Conservation (phyloP, 2,329 filamentous ascomycete species). For the Aspergillus awamori region DNA sequence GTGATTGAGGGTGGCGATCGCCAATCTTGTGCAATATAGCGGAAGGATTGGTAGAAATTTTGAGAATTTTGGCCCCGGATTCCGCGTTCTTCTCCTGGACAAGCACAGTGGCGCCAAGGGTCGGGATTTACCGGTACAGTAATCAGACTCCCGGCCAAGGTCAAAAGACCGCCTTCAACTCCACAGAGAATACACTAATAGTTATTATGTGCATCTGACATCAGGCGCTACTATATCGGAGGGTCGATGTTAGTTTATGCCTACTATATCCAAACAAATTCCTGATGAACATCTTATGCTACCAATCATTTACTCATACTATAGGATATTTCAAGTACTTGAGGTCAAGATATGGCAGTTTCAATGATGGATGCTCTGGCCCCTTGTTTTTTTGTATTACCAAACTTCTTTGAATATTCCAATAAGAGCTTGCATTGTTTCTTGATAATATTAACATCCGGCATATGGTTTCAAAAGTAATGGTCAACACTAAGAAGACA, state of each 20-base stretch:
- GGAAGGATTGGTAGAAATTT: constrained; percentile 11
- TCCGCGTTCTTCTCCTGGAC: constrained; percentile 6
- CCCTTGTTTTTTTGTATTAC: too few relatives aligned
- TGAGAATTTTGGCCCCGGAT: constrained; percentile 21
- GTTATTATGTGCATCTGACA: neutral
- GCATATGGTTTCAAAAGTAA: too few relatives aligned
- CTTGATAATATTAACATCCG: too few relatives aligned
- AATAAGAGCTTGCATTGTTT: too few relatives aligned
- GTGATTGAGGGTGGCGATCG: constrained; percentile 21
- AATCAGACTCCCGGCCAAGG: neutral
- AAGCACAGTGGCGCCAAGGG: constrained; percentile 15
- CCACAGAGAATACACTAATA: neutral
- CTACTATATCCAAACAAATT: neutral
- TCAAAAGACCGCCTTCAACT: neutral
- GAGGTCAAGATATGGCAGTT: too few relatives aligned
- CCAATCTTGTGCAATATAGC: constrained; percentile 11
- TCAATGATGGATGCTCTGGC: too few relatives aligned
- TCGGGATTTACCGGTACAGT: constrained; percentile 31
- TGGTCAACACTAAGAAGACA: too few relatives aligned
- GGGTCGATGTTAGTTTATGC: too few relatives aligned
- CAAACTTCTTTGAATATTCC: neutral
- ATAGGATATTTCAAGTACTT: neutral
- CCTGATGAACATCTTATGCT: neutral
- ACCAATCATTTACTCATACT: too few relatives aligned
- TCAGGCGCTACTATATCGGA: neutral